phyloP scores from a whole-genome alignment of 495 filamentous ascomycete genomes.

The Ramalina peruviana region DNA sequence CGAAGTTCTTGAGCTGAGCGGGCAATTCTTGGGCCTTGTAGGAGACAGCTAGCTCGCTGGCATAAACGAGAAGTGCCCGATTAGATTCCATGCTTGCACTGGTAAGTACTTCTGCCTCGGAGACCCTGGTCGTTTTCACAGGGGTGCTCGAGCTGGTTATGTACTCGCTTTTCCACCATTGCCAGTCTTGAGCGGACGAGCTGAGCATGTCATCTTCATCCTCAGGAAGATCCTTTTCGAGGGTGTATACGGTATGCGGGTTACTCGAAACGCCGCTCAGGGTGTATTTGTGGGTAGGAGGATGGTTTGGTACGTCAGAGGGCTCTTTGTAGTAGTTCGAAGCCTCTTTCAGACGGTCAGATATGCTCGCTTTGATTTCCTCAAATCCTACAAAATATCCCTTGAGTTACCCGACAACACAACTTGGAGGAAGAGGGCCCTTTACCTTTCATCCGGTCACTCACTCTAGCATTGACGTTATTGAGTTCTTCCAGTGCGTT shows the following conservation, averaged over 20 bases:
- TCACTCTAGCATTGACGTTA: slow-evolving; percentile 21
- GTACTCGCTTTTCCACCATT: slow-evolving; percentile 45
- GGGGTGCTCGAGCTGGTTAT: slow-evolving; percentile 32
- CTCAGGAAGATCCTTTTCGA: slow-evolving; percentile 16
- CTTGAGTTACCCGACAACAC: background rate
- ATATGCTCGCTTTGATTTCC: slow-evolving; percentile 33
- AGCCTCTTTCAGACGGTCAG: slow-evolving; percentile 31
- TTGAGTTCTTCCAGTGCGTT: slow-evolving; percentile 4
- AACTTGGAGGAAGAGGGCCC: background rate
- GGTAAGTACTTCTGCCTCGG: slow-evolving; percentile 36
- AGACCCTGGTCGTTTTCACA: slow-evolving; percentile 23
- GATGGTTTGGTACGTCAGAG: slow-evolving; percentile 30
- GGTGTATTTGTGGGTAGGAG: slow-evolving; percentile 33
- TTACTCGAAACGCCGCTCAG: slow-evolving; percentile 38
- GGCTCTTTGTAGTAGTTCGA: slow-evolving; percentile 41
- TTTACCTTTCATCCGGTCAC: slow-evolving; percentile 37
- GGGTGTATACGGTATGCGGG: slow-evolving; percentile 38
- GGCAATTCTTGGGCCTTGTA: slow-evolving; percentile 22
- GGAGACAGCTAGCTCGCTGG: slow-evolving; percentile 30
- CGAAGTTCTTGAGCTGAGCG: slow-evolving; percentile 32
- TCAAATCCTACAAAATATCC: slow-evolving; percentile 31
- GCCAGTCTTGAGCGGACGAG: slow-evolving; percentile 21
- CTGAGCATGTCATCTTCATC: slow-evolving; percentile 11
- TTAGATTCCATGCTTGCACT: slow-evolving; percentile 37
- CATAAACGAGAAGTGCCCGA: slow-evolving; percentile 37